Base-by-base conservation (phyloP, 2,329 filamentous ascomycete species). In the Cercospora sojina region DNA sequence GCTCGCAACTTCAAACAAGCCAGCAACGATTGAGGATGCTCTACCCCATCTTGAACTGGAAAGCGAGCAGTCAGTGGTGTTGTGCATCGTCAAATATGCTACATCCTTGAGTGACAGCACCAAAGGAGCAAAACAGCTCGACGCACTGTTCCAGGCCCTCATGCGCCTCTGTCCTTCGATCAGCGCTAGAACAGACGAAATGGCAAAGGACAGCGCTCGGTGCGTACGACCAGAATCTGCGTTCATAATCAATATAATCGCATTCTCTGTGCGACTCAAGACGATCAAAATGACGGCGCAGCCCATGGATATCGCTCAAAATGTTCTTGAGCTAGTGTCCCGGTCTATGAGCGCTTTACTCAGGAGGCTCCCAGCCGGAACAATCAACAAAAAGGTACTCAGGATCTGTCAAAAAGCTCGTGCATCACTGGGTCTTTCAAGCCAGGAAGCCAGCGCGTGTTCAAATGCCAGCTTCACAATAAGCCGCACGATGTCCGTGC, bases 251-350 rank as follows among this genome's bases (percentile, higher is more conserved):
- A 90, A 93, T 71, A 79, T 83, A 0, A 76, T 91, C 1, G 90
- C 87, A 9, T 82, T 93, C 43, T 82, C 83, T 25, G 80, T 84
- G 7, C 85, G 89, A 31, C 77, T 88, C n/a, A 79, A 81, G 49
- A 91, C 87, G 84, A 92, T 90, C 90, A 81, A 78, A 49, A 73
- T 91, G 65, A 85, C 85, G 6, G 82, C 83, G 1, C 88, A 91
- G 71, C 76, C 84, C 66, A 85, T 84, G 1, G 84, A 90, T 65
- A 75, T 84, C 4, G 84, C 88, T 38, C 88, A 87, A 64, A 90
- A 92, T 13, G 77, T 93, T 6, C 73, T 89, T n/a, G 81, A 86
- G 1, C 89, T 90, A 0, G 84, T 91, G 58, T 83, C 84, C 0
- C 86, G 85, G 60, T 92, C 87, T 69, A 72, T 91, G 18, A 80